Conservation (phyloP, 2,329 filamentous ascomycete genomes). For the Xylaria sp. region DNA sequence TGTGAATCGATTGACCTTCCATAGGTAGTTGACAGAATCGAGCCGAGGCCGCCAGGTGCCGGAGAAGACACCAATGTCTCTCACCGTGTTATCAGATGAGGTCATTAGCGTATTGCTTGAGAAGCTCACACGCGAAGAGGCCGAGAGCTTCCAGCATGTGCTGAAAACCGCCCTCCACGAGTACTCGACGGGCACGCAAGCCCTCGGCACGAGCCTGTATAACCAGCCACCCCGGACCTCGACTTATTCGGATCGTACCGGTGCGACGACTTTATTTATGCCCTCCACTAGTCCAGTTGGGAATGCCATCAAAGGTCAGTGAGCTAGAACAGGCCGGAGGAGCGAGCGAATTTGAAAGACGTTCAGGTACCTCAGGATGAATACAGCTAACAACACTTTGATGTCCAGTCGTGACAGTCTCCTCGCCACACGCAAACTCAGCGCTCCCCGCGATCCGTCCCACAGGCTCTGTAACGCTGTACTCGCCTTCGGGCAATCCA, state of each 20-base stretch:
- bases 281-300: slow-evolving; percentile 72
- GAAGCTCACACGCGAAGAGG: slow-evolving; percentile 62
- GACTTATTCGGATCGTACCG: slow-evolving; percentile 60
- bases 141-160: slow-evolving; percentile 61
- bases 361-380: not conserved
- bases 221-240: slow-evolving; percentile 67
- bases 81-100: slow-evolving; percentile 68
- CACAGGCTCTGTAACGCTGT: slow-evolving; percentile 76
- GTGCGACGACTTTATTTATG: slow-evolving; percentile 77
- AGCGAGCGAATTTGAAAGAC: not conserved
- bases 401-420: slow-evolving; percentile 69
- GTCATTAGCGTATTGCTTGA: slow-evolving; percentile 67
- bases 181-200: slow-evolving; percentile 67
- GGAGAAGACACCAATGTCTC: slow-evolving; percentile 55
- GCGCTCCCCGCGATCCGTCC: slow-evolving; percentile 57
- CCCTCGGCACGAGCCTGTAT: slow-evolving; percentile 56
- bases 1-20: not conserved
- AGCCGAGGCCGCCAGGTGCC: not conserved
- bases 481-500: slow-evolving; percentile 69
- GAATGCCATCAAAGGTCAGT: slow-evolving; percentile 74
- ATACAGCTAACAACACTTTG: slow-evolving; percentile 1
- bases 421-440: slow-evolving; percentile 53
- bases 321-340: not conserved
- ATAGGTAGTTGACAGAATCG: not conserved
- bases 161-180: slow-evolving; percentile 67